Evolutionary conservation across 1,284 basidiomycete genomes (phyloP).

Genomic region (Microbotryomycetes sp.): DNA sequence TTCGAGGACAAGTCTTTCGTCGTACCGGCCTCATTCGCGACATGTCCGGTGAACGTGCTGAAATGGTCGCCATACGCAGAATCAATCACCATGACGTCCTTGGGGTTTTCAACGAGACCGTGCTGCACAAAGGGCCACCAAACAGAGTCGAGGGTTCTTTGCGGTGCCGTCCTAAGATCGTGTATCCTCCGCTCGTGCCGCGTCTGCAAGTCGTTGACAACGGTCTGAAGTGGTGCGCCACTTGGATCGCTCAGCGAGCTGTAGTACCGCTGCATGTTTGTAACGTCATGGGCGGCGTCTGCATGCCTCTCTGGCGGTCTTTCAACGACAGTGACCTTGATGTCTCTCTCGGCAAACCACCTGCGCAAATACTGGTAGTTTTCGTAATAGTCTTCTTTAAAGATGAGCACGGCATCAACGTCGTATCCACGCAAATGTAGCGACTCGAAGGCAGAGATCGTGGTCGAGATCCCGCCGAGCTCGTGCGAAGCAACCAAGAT

Average conservation of each 20-base stretch:
- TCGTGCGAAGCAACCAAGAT: slow-evolving; percentile 79
- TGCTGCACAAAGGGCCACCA: slow-evolving; percentile 99
- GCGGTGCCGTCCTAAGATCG: slow-evolving; percentile 68
- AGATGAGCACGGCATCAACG: slow-evolving; percentile 77
- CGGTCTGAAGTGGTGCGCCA: slow-evolving; percentile 40
- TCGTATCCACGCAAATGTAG: slow-evolving; percentile 82
- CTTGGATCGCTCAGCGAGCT: slow-evolving; percentile 34
- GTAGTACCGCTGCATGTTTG: slow-evolving; percentile 65
- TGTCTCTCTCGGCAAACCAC: slow-evolving; percentile 61
- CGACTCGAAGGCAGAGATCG: slow-evolving; percentile 87
- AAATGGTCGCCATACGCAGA: slow-evolving; percentile 74
- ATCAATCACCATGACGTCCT: slow-evolving; percentile 82
- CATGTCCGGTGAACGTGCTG: slow-evolving; percentile 57
- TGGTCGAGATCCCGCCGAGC: slow-evolving; percentile 91
- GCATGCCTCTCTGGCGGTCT: slow-evolving; percentile 51
- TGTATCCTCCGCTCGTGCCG: slow-evolving; percentile 58
- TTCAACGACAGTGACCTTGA: slow-evolving; percentile 54
- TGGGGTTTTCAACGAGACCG: slow-evolving; percentile 56
- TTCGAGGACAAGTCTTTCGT: slow-evolving; percentile 30
- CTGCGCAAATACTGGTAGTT: slow-evolving; percentile 74
- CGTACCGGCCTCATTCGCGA: slow-evolving; percentile 1
- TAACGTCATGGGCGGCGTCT: slow-evolving; percentile 52
- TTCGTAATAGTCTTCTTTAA: slow-evolving; percentile 76
- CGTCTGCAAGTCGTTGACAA: slow-evolving; percentile 57
- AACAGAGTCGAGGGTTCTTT: slow-evolving; percentile 64